These are phyloP conservation scores for Asparagopsis taxiformis DNA, from an alignment of 31 red algal species.

Conservation along the genomic window DNA sequence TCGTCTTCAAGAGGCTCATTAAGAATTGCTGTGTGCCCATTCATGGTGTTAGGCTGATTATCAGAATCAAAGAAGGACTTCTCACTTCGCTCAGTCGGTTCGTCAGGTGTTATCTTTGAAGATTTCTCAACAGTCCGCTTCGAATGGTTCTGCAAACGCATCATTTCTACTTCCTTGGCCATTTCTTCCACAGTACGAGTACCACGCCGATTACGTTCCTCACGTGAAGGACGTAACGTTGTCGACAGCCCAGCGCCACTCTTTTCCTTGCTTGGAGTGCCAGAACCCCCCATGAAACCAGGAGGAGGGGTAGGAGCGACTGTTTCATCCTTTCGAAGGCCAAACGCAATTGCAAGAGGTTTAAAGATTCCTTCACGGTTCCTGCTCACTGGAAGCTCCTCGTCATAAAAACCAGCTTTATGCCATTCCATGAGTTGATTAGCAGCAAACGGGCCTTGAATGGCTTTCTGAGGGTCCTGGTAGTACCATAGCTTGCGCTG, in stretches of 20 bases:
- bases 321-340: constrained; percentile 57
- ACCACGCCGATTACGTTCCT: constrained; percentile 29
- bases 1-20: constrained; percentile 16
- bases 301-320: constrained; percentile 33
- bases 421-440: constrained; percentile 76
- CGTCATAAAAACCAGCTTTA: constrained; percentile 74
- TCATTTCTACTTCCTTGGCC: constrained; percentile 77
- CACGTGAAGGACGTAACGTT: constrained; percentile 11
- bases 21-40: constrained; percentile 25
- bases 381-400: constrained; percentile 68
- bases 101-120: not conserved
- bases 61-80: constrained; percentile 30
- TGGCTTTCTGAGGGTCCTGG: constrained; percentile 59
- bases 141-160: constrained; percentile 57
- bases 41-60: constrained; percentile 13
- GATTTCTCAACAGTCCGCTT: constrained; percentile 6
- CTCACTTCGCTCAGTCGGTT: constrained; percentile 14
- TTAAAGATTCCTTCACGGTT: constrained; percentile 48
- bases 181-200: constrained; percentile 52
- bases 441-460: constrained; percentile 71
- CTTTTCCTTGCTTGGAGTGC: constrained; percentile 23
- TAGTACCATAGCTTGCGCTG: constrained; percentile 59
- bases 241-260: not conserved
- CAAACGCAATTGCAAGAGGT: constrained; percentile 74
- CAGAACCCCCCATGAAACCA: constrained; percentile 30